A percentile compares a stretch with the other conserved stretches of the same genome.
Conservation (phyloP, 2,329 filamentous ascomycete species). For the Didymella segeticola region DNA sequence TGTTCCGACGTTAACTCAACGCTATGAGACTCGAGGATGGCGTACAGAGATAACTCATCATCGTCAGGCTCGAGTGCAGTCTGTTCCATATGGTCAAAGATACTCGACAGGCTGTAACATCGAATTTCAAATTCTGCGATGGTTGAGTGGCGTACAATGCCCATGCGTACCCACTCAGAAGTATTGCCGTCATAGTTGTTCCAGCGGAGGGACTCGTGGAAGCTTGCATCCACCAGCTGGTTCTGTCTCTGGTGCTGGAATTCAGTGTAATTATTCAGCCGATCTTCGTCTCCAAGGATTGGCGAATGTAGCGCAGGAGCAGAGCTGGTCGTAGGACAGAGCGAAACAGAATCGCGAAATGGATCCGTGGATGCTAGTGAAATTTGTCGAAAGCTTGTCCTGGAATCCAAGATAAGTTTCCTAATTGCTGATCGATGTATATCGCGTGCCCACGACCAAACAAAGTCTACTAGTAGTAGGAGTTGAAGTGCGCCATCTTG, state of each 20-base stretch:
- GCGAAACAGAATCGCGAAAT: not conserved
- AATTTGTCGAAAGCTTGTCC: not conserved
- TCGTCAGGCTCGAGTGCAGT: not conserved
- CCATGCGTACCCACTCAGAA: not conserved
- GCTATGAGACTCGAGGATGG: too few species aligned
- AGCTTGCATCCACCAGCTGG: not conserved
- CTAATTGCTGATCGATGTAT: not conserved
- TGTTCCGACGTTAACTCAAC: not conserved
- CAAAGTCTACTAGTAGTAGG: slow-evolving; percentile 26
- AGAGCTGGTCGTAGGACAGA: not conserved
- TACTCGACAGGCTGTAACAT: not conserved
- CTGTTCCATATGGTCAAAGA: not conserved
- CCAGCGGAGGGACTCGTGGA: not conserved
- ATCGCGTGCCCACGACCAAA: not conserved
- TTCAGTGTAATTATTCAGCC: not conserved
- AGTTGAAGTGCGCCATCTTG: slow-evolving; percentile 27
- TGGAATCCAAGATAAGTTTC: not conserved
- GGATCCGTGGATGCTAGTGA: not conserved
- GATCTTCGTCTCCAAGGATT: not conserved
- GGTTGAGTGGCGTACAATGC: not conserved
- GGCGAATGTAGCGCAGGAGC: not conserved
- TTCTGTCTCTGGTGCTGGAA: too few species aligned
- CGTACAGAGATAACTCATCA: not conserved
- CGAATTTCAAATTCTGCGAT: not conserved
- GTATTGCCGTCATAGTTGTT: not conserved